Conservation (phyloP, 768 basidiomycete species). For the Nevesoporus exiguus region DNA sequence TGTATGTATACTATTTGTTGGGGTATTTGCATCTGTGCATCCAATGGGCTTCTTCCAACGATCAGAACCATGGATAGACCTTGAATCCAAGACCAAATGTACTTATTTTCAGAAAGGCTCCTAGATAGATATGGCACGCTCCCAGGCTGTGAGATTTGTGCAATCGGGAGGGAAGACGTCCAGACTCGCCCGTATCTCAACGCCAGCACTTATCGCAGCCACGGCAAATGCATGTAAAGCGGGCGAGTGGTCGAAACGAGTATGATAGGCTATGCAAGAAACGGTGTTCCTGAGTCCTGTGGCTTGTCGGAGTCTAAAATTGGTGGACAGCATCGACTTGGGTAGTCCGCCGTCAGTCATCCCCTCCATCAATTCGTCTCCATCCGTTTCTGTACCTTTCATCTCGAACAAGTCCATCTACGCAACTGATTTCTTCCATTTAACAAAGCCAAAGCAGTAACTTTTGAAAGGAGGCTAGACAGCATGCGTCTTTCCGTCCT, state of each 20-base stretch:
- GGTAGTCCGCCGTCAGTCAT: background rate
- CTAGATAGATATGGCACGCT: background rate
- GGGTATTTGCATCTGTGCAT: background rate
- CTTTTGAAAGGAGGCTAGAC: background rate
- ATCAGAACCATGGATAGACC: background rate
- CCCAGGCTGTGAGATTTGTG: too few relatives aligned
- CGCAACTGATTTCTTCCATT: background rate
- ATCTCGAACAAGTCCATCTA: background rate
- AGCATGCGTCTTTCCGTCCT: slow-evolving; percentile 39
- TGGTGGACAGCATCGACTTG: slow-evolving; percentile 1
- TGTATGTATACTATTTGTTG: background rate
- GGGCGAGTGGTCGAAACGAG: background rate
- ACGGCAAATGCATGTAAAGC: slow-evolving; percentile 1
- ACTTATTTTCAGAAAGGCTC: background rate
- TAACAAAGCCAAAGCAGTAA: background rate
- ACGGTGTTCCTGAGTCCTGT: background rate
- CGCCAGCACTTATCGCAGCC: background rate
- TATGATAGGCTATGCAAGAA: background rate
- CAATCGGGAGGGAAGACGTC: too few relatives aligned
- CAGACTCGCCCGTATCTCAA: too few relatives aligned
- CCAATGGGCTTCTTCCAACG: too few relatives aligned
- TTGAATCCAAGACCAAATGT: slow-evolving; percentile 3
- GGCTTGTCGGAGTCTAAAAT: slow-evolving; percentile 24
- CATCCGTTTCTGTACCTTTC: background rate
- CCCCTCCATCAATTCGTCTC: background rate